Evolutionary conservation across 2,329 filamentous ascomycete species (phyloP), one percentile per base, ranked within the genome.

Genomic region (Cordyceps cicadae): DNA sequence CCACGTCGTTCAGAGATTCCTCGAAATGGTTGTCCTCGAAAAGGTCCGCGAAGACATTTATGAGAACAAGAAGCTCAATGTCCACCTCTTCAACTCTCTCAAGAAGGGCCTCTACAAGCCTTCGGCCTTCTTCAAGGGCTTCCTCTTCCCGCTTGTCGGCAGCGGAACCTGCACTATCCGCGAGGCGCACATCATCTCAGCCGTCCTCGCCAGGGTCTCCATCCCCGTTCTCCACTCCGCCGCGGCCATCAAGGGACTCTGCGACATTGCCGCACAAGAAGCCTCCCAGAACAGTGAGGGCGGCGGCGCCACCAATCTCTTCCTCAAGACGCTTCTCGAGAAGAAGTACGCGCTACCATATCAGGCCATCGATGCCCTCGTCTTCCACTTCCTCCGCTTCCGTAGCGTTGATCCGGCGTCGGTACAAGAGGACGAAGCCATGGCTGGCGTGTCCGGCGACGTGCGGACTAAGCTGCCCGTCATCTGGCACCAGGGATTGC

Each of bases 261-360:
- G 93, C 72, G 94, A 99, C 68, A 94, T 99, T 70, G 89, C 92
- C 6, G 92, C 93, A 1, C 89, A 96, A 70, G 90, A 97, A 73
- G 91, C 92, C 26, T 87, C 87, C 9, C 85, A 87, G 21, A 85
- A 92, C 60, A 89, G 87, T 5, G 93, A 97, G 73, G 89, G 89
- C 51, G 92, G 92, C 19, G 93, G 93, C 52, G 89, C 92, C 4
- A 94, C 92, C 63, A 97, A 97, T 75, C 88, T 96, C 67, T 95
- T 99, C 75, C 96, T 99, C 76, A 90, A 90, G 70, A 87, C 90
- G 0, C 82, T 99, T 43, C 79, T 99, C 4, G 93, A 97, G 75
- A 99, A 99, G 82, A 95, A 95, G 71, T 97, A 99, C 68, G 94
- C 94, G 0, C 79, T 99, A 12, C 94, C 93, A 0, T 97, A 89